Evolutionary conservation across 1,139 yeast species (phyloP).

Genomic region (Hyphopichia pseudoburtonii): DNA sequence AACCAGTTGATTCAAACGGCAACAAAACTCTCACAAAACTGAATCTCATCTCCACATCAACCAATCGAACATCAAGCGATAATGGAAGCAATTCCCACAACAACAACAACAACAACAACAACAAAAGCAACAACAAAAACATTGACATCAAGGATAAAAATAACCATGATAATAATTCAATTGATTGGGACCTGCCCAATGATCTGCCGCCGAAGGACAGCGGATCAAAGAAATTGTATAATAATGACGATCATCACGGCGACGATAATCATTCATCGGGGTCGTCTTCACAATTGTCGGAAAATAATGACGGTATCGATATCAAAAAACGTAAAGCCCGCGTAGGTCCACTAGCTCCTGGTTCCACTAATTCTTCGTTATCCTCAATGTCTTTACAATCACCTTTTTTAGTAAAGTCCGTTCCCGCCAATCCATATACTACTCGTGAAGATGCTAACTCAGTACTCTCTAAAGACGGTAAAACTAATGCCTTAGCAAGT

Average conservation of each 20-base stretch:
- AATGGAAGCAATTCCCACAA: too few species aligned
- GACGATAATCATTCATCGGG: background rate
- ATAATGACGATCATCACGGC: constrained; percentile 4
- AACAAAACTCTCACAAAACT: constrained; percentile 11
- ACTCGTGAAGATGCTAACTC: constrained; percentile 54
- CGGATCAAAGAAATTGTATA: too few species aligned
- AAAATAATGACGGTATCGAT: background rate
- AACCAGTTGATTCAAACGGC: constrained; percentile 2
- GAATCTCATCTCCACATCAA: too few species aligned
- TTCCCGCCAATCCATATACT: constrained; percentile 60
- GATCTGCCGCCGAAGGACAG: background rate
- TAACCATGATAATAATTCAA: constrained; percentile 6
- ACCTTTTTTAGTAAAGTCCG: constrained; percentile 42
- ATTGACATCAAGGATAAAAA: too few species aligned
- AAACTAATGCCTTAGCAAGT: constrained; percentile 6
- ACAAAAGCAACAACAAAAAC: too few species aligned
- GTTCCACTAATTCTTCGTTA: constrained; percentile 17
- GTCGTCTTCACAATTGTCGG: background rate
- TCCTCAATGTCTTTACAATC: constrained; percentile 36
- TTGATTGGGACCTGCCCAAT: constrained; percentile 8
- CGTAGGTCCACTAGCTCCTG: constrained; percentile 4
- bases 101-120: too few species aligned
- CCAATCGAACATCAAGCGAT: too few species aligned
- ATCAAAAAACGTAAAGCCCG: constrained; percentile 4
- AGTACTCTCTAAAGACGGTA: constrained; percentile 34